Conservation (phyloP, 2,329 filamentous ascomycete genomes). For the Clarireedia paspali region DNA sequence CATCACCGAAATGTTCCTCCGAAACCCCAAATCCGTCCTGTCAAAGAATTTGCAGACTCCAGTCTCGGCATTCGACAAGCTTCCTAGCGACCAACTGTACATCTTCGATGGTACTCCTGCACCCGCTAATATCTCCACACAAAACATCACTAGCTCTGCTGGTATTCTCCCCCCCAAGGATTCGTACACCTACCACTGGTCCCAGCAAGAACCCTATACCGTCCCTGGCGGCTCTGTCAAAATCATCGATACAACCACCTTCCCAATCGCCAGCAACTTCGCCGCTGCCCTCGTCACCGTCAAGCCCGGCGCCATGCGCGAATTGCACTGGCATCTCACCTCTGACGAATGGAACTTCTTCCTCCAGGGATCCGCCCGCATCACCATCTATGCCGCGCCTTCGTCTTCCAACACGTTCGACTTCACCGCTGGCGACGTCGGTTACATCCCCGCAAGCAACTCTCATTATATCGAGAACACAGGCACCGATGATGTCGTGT, state of each 20-base stretch:
- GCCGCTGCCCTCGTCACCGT: constrained; percentile 49
- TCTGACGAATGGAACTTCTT: constrained; percentile 4
- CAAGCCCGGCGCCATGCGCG: constrained; percentile 55
- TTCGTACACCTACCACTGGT: constrained; percentile 45
- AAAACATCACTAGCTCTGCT: constrained; percentile 38
- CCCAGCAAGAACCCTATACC: constrained; percentile 34
- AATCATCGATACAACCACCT: constrained; percentile 48
- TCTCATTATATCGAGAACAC: constrained; percentile 57
- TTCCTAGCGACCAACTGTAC: constrained; percentile 41
- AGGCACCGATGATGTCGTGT: constrained; percentile 47
- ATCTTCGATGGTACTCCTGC: constrained; percentile 45
- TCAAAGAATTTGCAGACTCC: constrained; percentile 46
- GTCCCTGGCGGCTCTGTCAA: constrained; percentile 52
- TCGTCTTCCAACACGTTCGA: constrained; percentile 41
- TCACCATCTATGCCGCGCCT: constrained; percentile 7
- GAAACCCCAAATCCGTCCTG: constrained; percentile 37
- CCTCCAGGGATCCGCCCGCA: constrained; percentile 5
- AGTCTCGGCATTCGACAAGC: constrained; percentile 38
- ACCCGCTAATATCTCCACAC: constrained; percentile 36
- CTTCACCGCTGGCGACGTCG: constrained; percentile 36
- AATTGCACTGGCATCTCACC: constrained; percentile 54
- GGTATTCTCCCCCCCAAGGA: constrained; percentile 29
- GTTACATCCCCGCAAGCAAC: constrained; percentile 46
- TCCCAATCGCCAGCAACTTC: constrained; percentile 48
- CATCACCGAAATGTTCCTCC: constrained; percentile 27